Conservation (phyloP, 2,329 filamentous ascomycete genomes). For the Colletotrichum graminicola region DNA sequence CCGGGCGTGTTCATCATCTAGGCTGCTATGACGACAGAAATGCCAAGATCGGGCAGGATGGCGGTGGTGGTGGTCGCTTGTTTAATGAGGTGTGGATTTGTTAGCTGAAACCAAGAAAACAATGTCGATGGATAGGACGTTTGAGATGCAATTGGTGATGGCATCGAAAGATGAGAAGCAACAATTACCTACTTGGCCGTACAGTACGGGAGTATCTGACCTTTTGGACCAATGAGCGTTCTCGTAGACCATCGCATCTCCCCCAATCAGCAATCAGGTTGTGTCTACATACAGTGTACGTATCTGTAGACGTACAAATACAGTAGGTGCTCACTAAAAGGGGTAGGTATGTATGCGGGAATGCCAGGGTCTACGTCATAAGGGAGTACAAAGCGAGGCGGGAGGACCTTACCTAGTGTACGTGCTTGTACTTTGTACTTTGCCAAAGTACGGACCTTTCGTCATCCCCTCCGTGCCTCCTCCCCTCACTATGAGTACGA, state of each 20-base stretch:
- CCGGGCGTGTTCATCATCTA: slow-evolving; percentile 54
- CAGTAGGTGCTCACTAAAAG: neutral
- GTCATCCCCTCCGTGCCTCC: neutral
- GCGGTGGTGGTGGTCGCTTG: neutral
- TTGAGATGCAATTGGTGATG: neutral
- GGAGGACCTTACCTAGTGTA: neutral
- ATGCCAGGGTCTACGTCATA: slow-evolving; percentile 13
- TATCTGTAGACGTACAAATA: neutral
- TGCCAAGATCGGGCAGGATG: neutral
- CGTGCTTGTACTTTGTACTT: too few relatives aligned
- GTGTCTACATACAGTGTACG: too few relatives aligned
- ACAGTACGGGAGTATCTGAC: too few relatives aligned
- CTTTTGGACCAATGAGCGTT: too few relatives aligned
- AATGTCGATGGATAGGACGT: neutral
- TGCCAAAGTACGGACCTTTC: too few relatives aligned
- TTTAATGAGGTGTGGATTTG: neutral
- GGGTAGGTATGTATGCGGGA: neutral
- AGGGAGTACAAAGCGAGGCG: neutral
- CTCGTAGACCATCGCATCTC: too few relatives aligned
- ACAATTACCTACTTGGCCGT: neutral
- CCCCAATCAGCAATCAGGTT: too few relatives aligned
- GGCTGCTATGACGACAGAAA: neutral
- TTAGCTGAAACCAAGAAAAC: neutral
- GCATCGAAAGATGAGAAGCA: neutral
- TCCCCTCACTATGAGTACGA: neutral